Evolutionary conservation across 352 stramenopile genomes (phyloP).

Genomic region (Phytopythium ostracodes): DNA sequence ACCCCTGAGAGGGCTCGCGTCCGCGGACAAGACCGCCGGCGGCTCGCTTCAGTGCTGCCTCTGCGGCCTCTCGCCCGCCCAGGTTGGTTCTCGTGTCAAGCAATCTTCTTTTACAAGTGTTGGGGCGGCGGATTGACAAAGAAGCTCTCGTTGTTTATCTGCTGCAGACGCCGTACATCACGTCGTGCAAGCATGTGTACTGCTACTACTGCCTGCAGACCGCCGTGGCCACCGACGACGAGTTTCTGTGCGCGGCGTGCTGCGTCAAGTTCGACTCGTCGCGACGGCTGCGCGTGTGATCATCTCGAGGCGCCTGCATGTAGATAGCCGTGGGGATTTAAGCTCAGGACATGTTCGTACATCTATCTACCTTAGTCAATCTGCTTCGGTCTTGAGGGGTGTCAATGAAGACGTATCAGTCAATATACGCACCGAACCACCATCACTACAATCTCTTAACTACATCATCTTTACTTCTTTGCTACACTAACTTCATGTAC

Average conservation of each 20-base stretch:
- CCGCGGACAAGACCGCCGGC: constrained; percentile 1
- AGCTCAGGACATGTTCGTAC: too few relatives aligned
- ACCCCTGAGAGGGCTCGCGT: constrained; percentile 9
- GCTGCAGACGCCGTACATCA: constrained; percentile 80
- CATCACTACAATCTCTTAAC: too few relatives aligned
- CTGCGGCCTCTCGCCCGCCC: constrained; percentile 51
- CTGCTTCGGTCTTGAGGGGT: too few relatives aligned
- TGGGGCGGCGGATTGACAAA: not conserved
- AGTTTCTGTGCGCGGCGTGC: constrained; percentile 66
- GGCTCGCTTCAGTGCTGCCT: constrained; percentile 48
- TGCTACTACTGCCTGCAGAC: constrained; percentile 87
- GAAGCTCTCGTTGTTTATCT: not conserved
- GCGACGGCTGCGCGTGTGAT: constrained; percentile 38
- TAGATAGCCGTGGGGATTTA: too few relatives aligned
- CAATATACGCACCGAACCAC: too few relatives aligned
- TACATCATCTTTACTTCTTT: too few relatives aligned
- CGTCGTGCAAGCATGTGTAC: constrained; percentile 82
- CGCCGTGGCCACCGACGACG: constrained; percentile 58
- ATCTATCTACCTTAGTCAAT: too few relatives aligned
- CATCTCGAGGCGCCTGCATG: too few relatives aligned
- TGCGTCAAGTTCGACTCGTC: constrained; percentile 66
- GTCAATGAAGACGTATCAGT: too few relatives aligned
- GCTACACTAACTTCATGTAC: constrained; percentile 1
- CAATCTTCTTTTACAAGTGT: not conserved
- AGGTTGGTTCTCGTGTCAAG: constrained; percentile 16